Conservation (phyloP, 208 protist species). For the Wallacemonas sp. region DNA sequence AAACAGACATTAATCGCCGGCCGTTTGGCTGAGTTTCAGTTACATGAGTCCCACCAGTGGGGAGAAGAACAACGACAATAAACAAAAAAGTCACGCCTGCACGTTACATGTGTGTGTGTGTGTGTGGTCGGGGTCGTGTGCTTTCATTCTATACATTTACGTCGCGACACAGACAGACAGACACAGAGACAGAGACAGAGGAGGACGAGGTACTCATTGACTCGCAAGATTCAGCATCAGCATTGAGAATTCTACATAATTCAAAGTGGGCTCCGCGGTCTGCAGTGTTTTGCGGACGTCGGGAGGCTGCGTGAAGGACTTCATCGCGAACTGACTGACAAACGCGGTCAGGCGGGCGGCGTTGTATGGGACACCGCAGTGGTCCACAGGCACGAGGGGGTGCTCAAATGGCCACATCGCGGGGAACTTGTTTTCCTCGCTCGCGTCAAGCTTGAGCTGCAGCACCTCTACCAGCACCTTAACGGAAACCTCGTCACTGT, state of each 20-base stretch:
- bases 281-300: conserved; percentile 3
- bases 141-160: too few relatives aligned
- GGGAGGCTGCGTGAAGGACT: conserved; percentile 23
- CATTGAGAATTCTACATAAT: conserved; percentile 87
- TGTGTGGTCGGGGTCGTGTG: too few relatives aligned
- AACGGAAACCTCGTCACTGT: conserved; percentile 32
- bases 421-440: conserved; percentile 21
- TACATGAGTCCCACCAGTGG: too few relatives aligned
- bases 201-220: too few relatives aligned
- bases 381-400: conserved; percentile 67
- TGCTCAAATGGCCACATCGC: conserved; percentile 49
- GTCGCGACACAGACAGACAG: too few relatives aligned
- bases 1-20: too few relatives aligned
- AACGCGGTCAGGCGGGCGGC: conserved; percentile 43
- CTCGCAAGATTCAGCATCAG: conserved; percentile 77
- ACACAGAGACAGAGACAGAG: too few relatives aligned
- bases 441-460: conserved; percentile 39
- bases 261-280: conserved; percentile 37
- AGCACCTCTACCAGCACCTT: conserved; percentile 45
- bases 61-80: conserved; percentile 3
- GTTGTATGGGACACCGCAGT: conserved; percentile 75
- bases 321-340: conserved; percentile 57
- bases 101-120: not conserved
- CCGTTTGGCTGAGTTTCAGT: too few relatives aligned
- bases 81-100: conserved; percentile 9